phyloP scores from a whole-genome alignment of 2,329 filamentous ascomycete species.

The Hypoxylon sp. region DNA sequence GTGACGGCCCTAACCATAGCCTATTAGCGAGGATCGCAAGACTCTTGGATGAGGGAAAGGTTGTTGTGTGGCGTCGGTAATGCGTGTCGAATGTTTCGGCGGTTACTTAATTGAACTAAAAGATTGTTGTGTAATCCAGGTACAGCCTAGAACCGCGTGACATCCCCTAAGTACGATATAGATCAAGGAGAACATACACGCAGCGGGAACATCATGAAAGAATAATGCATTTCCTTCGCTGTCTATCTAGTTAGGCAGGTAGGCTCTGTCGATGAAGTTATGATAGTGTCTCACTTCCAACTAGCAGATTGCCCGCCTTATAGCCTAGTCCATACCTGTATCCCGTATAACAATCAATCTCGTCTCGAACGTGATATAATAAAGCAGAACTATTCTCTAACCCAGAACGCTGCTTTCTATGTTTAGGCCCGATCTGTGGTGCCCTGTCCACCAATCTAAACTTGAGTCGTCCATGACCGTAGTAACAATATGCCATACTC shows the following conservation, averaged over 20 bases:
- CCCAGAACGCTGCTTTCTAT: constrained; percentile 8
- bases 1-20: no score
- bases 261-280: constrained; percentile 1
- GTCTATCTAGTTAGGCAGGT: neutral
- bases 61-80: neutral
- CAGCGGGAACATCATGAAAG: neutral
- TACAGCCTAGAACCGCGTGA: neutral
- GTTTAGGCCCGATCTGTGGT: neutral
- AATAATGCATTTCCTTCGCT: neutral
- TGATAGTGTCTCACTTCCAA: neutral
- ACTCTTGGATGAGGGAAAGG: no score
- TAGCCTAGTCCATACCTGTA: neutral
- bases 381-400: constrained; percentile 10
- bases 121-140: neutral
- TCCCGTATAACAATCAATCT: neutral
- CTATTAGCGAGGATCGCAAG: no score
- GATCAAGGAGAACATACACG: neutral
- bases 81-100: neutral
- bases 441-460: constrained; percentile 14
- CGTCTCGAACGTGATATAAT: neutral
- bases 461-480: constrained; percentile 1
- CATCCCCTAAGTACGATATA: neutral
- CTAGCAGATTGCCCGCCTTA: neutral
- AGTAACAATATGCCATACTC: constrained; percentile 22
- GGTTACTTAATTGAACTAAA: neutral